Conservation (phyloP, 2,329 filamentous ascomycete genomes). For the Monilinia laxa region DNA sequence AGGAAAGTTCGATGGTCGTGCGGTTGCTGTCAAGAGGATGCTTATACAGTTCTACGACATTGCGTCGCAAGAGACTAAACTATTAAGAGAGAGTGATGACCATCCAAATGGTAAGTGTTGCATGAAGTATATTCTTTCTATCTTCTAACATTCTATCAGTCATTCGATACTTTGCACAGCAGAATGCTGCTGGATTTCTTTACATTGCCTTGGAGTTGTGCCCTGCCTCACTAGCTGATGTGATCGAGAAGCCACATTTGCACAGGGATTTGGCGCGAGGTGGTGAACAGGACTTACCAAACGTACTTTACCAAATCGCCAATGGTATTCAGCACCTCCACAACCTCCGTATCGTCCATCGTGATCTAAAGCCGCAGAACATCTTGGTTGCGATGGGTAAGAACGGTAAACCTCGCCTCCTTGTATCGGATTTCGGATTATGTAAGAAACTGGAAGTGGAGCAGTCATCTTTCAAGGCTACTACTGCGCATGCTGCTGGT, state of each 20-base stretch:
- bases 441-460: constrained; percentile 96
- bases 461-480: constrained; percentile 91
- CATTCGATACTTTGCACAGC: constrained; percentile 92
- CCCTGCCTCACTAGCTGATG: constrained; percentile 87
- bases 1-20: constrained; percentile 88
- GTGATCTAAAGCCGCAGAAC: constrained; percentile 96
- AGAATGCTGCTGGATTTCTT: constrained; percentile 83
- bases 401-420: constrained; percentile 70
- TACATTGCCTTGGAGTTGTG: constrained; percentile 97
- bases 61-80: constrained; percentile 86
- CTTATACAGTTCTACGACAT: constrained; percentile 94
- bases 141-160: constrained; percentile 52
- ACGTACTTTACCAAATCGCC: constrained; percentile 84
- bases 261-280: constrained; percentile 69
- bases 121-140: not conserved
- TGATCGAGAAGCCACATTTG: constrained; percentile 72
- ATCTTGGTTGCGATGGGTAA: constrained; percentile 80
- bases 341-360: constrained; percentile 89
- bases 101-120: constrained; percentile 70
- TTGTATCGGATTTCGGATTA: constrained; percentile 96
- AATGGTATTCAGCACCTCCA: constrained; percentile 88
- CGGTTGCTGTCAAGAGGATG: constrained; percentile 96
- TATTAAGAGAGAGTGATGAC: constrained; percentile 90
- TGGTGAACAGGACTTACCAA: constrained; percentile 72
- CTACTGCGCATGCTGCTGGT: constrained; percentile 87